Evolutionary conservation across 768 basidiomycete species (phyloP).

Genomic region (Leccinellum rugosiceps): DNA sequence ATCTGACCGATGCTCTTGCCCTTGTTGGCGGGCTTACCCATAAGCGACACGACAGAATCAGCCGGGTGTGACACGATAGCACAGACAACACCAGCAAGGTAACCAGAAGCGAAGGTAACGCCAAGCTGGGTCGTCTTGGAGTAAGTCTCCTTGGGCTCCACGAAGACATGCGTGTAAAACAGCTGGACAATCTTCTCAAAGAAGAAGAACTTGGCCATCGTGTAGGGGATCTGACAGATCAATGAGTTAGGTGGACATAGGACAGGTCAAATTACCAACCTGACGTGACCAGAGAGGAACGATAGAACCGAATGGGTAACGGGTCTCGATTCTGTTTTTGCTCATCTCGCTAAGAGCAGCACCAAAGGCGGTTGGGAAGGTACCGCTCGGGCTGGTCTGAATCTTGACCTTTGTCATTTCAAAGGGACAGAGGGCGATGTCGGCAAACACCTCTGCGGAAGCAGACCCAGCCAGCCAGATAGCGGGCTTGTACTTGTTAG

Average conservation of each 20-base stretch:
- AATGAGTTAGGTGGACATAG: neutral
- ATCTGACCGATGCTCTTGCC: conserved; percentile 74
- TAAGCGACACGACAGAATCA: conserved; percentile 87
- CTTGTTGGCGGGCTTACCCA: conserved; percentile 85
- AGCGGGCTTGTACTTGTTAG: conserved; percentile 77
- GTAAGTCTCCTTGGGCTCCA: conserved; percentile 73
- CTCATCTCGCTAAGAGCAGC: conserved; percentile 71
- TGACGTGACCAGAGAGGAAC: conserved; percentile 87
- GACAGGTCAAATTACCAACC: conserved; percentile 36
- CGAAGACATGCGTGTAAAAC: conserved; percentile 88
- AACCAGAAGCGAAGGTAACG: conserved; percentile 86
- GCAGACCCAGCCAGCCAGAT: conserved; percentile 95
- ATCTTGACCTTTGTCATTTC: conserved; percentile 94
- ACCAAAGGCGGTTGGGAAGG: conserved; percentile 74
- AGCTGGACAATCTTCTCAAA: conserved; percentile 85
- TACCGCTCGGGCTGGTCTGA: conserved; percentile 70
- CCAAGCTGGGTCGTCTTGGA: conserved; percentile 82
- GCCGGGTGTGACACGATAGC: conserved; percentile 96
- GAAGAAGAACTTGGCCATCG: conserved; percentile 99
- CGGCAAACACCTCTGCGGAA: conserved; percentile 93
- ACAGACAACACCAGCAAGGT: conserved; percentile 93
- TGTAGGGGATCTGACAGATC: conserved; percentile 79
- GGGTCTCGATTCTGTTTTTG: conserved; percentile 61
- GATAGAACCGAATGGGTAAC: conserved; percentile 81
- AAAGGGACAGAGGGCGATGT: conserved; percentile 91